Evolutionary conservation across 257 asterid species (phyloP), one percentile per base, ranked within the genome.

Genomic region (Scutellaria baicalensis): DNA sequence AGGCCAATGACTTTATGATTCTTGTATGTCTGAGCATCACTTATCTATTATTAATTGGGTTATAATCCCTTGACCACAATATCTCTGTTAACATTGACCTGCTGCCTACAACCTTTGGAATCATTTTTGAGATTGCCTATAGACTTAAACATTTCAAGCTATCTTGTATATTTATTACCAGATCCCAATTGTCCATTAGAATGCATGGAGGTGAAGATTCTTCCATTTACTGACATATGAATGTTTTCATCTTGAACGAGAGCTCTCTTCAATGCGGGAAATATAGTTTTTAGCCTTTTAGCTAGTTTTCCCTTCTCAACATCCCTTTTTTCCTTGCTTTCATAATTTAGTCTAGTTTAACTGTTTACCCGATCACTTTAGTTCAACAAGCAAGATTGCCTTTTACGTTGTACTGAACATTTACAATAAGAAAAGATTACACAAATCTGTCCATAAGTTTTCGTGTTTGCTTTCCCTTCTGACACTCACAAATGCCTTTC

Each of bases 1-100:
- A 72, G 80, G 70, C 90, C 35, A 81, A 77, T 51, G 97, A 90
- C 87, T 81, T 93, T 88, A 76, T 75, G 36, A 81, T 90, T 78
- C 95, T 93, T 83, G 98, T 93, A 88, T 44, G 95, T 84, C 20
- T 63, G 63, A 62, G 64, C 77, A 60, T 48, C 59, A 14, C 64
- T 33, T 61, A 47, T n/a, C 45, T 56, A 47, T 54, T 68, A 52
- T 27, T 17, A 59, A 57, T 65, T 59, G 56, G 70, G 43, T 70
- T 74, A 31, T 59, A 16, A 20, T 59, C 44, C 17, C 55, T 55
- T 5, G 55, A 52, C 18, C 21, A 56, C 13, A 58, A 23, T 45
- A 38, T 13, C 23, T 20, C 23, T 40, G 47, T 33, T 40, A 4
- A 52, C 14, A 1, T 44, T 16, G 42, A 42, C 33, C 16, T 59